Evolutionary conservation across 208 protist genomes (phyloP), one percentile per base, ranked within the genome.

Genomic region (Trypanosoma theileri): DNA sequence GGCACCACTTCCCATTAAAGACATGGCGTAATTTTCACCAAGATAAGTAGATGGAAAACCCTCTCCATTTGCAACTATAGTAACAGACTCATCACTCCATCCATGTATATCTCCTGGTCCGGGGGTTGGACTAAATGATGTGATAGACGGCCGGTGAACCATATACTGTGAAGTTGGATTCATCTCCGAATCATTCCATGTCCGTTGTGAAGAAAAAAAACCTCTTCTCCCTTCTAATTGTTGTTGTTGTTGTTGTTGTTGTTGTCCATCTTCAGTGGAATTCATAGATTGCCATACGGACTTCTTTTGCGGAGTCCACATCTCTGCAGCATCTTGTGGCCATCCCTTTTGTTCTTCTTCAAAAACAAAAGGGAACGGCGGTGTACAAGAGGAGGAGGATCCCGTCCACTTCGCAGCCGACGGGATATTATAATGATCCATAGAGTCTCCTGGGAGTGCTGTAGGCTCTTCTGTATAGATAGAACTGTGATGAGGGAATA

Each of bases 251-350:
- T 13, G 53, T 40, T 28, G 53, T 40, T 28, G 53, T 51, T 42
- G 40, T 44, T 63, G 31, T 41, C 17, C 48, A 17, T 40, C 61
- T 22, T 55, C 61, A 57, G 31, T 40, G 46, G n/a, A 52, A 17
- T 45, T 31, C 2, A 17, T 31, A 7, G 42, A 21, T 12, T 55
- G 61, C 46, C 48, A 66, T 19, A 57, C 24, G 16, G 12, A 19
- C 44, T 51, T 45, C 31, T 8, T 17, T 17, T 45, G 31, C 11
- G 61, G 4, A 40, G 4, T 54, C 61, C 11, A 57, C 10, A 40
- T 21, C 42, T 16, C 11, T 10, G 12, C 48, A 44, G 12, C 48
- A 44, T 9, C 19, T 0, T 19, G 13, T 14, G 50, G 22, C 35
- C 19, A 0, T 7, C 3, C 7, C 4, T 16, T 51, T 4, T 13